Base-by-base conservation (phyloP, 495 filamentous ascomycete genomes). In the Monascus purpureus region DNA sequence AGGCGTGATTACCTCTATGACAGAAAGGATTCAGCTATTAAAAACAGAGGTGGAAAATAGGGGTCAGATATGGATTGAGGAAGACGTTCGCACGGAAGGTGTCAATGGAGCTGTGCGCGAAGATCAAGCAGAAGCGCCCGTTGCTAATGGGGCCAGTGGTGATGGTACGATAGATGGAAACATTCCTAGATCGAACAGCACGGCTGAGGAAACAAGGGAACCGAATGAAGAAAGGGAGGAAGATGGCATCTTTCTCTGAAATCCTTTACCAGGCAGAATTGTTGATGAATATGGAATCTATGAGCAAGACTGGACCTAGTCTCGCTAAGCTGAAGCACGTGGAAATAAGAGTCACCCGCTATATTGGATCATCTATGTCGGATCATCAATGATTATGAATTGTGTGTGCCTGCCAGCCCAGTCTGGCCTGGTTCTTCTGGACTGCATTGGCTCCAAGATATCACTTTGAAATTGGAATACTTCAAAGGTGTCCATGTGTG, bases 31-130 rank as follows among this genome's bases (percentile, higher is more conserved):
- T 41, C 50, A 37, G 27, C 46, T 88, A 27, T 50, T 93, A 35
- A 75, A 69, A 48, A 50, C 36, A 34, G 86, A 94, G 63, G 73
- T 90, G 2, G 83, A 93, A 60, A 42, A 55, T 17, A 66, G 86
- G 13, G 85, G 85, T 2, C 55, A 75, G 51, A 60, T 47, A 40
- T 92, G 82, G 84, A 53, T 65, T 32, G 76, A 80, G 45, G 46
- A 54, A 39, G 55, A 56, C 32, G 53, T 49, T 33, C 36, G 52
- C 8, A 31, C 44, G 24, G 47, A 43, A 8, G 25, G 29, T 24
- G 31, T 31, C 28, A 34, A 41, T 33, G 39, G 37, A 30, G 37
- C 37, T 7, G 35, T 42, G n/a, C 42, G 31, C 12, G 23, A 12
- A 13, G 39, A 12, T 6, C 43, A 17, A 19, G 28, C 45, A 42